Evolutionary conservation across 768 basidiomycete genomes (phyloP).

Genomic region (Boletus tylopilopsis): DNA sequence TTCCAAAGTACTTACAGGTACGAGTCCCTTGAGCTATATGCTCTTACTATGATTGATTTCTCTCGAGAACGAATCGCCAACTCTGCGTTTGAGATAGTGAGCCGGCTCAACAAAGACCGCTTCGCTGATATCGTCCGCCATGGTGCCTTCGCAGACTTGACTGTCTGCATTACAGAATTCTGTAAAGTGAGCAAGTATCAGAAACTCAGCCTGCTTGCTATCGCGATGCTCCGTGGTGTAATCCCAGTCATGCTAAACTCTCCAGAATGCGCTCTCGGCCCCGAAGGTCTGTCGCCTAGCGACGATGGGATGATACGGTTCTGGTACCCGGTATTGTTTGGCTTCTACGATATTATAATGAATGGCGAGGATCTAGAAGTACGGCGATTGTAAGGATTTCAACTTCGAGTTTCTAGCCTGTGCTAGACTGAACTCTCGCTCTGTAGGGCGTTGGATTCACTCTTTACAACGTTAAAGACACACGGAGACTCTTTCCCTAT

Average conservation of each 20-base stretch:
- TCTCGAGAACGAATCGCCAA: constrained; percentile 78
- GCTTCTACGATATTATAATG: constrained; percentile 99
- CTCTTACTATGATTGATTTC: not conserved
- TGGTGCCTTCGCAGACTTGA: constrained; percentile 93
- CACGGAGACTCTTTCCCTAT: constrained; percentile 82
- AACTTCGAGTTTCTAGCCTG: not conserved
- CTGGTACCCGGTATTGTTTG: constrained; percentile 95
- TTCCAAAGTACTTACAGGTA: constrained; percentile 86
- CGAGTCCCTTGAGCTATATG: constrained; percentile 14
- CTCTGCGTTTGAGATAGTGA: constrained; percentile 95
- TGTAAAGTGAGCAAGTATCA: constrained; percentile 99
- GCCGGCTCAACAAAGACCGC: constrained; percentile 84
- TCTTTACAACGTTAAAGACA: constrained; percentile 90
- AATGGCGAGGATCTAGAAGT: constrained; percentile 99
- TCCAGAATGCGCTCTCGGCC: constrained; percentile 56
- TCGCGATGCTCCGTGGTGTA: constrained; percentile 91
- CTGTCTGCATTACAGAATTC: constrained; percentile 97
- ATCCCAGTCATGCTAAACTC: constrained; percentile 89
- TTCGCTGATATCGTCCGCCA: constrained; percentile 88
- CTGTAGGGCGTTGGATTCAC: constrained; percentile 87
- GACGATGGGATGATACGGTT: constrained; percentile 93
- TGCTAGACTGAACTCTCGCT: constrained; percentile 4
- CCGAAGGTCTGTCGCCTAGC: constrained; percentile 35
- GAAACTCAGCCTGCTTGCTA: constrained; percentile 93
- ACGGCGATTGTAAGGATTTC: constrained; percentile 76